Conservation (phyloP, 805 yeast species). For the Hanseniaspora nectarophila region DNA sequence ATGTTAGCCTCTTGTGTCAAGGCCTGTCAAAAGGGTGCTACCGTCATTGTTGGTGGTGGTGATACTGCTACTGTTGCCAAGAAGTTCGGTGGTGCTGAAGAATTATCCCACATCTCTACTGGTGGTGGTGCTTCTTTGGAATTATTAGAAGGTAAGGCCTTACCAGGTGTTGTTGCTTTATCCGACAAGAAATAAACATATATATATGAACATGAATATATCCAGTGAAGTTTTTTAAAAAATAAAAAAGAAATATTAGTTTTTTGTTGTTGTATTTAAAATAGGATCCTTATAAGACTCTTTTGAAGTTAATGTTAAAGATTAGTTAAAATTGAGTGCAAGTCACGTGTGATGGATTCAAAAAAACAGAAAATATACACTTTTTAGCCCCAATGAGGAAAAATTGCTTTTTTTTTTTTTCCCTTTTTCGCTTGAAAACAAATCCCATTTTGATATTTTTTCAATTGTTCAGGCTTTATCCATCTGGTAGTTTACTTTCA, state of each 20-base stretch:
- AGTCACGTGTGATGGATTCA: no score
- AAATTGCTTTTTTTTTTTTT: neutral
- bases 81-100: slow-evolving; percentile 93
- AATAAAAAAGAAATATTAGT: no score
- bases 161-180: slow-evolving; percentile 94
- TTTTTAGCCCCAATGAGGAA: no score
- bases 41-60: slow-evolving; percentile 96
- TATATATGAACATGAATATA: no score
- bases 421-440: no score
- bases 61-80: slow-evolving; percentile 99
- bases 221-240: no score
- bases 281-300: no score
- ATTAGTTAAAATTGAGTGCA: no score
- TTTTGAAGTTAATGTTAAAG: no score
- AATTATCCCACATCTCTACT: slow-evolving; percentile 95
- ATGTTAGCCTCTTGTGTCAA: slow-evolving; percentile 78
- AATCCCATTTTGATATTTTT: neutral
- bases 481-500: neutral
- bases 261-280: no score
- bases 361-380: no score
- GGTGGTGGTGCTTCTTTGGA: slow-evolving; percentile 99
- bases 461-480: neutral
- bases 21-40: slow-evolving; percentile 76
- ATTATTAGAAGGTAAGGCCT: slow-evolving; percentile 94
- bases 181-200: slow-evolving; percentile 45